Evolutionary conservation across 257 asterid genomes (phyloP).

Genomic region (Solanum habrochaites): DNA sequence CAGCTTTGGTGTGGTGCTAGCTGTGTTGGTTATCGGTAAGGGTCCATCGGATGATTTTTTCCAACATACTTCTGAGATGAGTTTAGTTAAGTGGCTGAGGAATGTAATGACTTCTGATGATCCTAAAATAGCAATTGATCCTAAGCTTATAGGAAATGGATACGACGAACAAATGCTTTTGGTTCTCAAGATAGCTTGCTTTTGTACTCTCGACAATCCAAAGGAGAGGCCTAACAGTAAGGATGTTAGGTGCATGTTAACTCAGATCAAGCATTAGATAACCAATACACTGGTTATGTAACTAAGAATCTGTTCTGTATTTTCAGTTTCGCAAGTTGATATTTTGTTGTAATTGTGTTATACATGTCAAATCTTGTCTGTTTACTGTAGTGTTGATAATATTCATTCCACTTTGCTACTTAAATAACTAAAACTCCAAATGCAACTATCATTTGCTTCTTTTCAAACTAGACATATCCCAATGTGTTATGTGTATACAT

Average conservation of each 20-base stretch:
- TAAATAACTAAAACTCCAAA: neutral
- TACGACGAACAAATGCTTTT: neutral
- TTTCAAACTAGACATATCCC: neutral
- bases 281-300: neutral
- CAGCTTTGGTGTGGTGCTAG: neutral
- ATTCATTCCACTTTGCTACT: neutral
- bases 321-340: neutral
- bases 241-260: constrained; percentile 38
- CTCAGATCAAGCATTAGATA: constrained; percentile 49
- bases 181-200: neutral
- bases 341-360: neutral
- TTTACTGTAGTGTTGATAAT: neutral
- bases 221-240: neutral
- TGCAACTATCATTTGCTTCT: neutral
- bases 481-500: neutral
- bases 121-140: neutral
- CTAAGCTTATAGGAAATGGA: neutral
- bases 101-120: neutral
- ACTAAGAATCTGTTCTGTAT: neutral
- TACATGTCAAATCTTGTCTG: neutral
- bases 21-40: neutral
- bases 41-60: neutral
- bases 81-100: neutral
- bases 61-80: neutral
- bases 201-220: neutral